These are phyloP conservation scores for Populus deltoides DNA, from an alignment of 345 rosid genomes.

Conservation along the genomic window DNA sequence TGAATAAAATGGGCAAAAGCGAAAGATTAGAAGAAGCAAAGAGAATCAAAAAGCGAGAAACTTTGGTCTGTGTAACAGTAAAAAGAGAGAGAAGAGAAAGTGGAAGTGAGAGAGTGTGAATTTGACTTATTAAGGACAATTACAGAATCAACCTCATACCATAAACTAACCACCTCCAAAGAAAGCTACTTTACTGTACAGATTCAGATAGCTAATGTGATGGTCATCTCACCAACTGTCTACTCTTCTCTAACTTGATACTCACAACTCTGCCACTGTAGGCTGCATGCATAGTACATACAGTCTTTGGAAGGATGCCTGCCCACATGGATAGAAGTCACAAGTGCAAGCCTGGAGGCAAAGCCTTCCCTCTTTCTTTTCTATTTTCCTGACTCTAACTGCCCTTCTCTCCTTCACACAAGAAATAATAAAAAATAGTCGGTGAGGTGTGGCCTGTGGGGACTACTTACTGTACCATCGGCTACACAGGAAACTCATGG, in stretches of 20 bases:
- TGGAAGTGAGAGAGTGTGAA: background rate
- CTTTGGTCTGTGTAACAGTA: background rate
- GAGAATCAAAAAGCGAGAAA: background rate
- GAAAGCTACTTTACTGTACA: background rate
- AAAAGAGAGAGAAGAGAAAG: background rate
- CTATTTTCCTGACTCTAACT: background rate
- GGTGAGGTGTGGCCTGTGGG: background rate
- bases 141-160: background rate
- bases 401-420: background rate
- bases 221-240: background rate
- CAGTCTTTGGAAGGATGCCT: background rate
- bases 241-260: background rate
- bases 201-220: background rate
- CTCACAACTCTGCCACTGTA: background rate
- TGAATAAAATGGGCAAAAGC: background rate
- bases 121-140: background rate
- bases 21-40: background rate
- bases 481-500: background rate
- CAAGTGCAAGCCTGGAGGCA: background rate
- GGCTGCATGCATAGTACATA: no score
- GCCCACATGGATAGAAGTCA: background rate
- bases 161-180: background rate
- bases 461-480: background rate
- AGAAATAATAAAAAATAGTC: background rate
- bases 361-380: background rate